phyloP scores from a whole-genome alignment of 2,329 filamentous ascomycete genomes.

The Aureobasidium uvarum region DNA sequence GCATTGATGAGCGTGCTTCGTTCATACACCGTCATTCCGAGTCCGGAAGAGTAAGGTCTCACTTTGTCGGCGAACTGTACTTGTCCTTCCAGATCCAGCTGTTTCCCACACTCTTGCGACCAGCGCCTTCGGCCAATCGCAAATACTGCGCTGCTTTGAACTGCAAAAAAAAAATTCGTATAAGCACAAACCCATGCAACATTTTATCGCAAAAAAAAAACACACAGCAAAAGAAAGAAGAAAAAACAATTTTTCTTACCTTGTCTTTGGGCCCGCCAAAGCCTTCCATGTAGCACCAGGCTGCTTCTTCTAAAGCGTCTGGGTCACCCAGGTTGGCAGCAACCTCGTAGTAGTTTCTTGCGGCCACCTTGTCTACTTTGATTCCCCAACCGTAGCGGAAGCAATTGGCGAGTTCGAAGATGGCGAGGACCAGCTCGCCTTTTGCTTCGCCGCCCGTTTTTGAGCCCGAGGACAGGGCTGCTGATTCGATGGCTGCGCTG shows the following conservation, averaged over 20 bases:
- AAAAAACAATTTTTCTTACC: slow-evolving; percentile 54
- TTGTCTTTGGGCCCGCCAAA: slow-evolving; percentile 98
- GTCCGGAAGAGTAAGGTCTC: not conserved
- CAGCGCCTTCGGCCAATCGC: slow-evolving; percentile 82
- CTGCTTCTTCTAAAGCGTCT: slow-evolving; percentile 96
- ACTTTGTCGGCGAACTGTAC: slow-evolving; percentile 52
- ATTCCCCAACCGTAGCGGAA: slow-evolving; percentile 96
- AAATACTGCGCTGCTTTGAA: slow-evolving; percentile 75
- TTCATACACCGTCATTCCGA: not conserved
- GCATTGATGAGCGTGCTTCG: not conserved
- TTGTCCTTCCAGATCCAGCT: slow-evolving; percentile 99
- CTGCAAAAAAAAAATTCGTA: not conserved
- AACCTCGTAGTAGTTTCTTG: slow-evolving; percentile 91
- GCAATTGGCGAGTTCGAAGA: slow-evolving; percentile 89
- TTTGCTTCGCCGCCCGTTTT: slow-evolving; percentile 94
- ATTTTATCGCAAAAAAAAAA: too few relatives aligned
- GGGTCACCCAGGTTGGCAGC: slow-evolving; percentile 94
- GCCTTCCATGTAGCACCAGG: slow-evolving; percentile 95
- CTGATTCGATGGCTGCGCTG: slow-evolving; percentile 79
- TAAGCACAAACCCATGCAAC: not conserved
- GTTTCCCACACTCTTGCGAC: slow-evolving; percentile 88
- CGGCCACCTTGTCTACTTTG: slow-evolving; percentile 78
- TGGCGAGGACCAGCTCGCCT: slow-evolving; percentile 92
- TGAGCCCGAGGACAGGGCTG: slow-evolving; percentile 80
- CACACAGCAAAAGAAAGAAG: slow-evolving; percentile 33